phyloP scores from a whole-genome alignment of 352 stramenopile species.

The Elongisporangium anandrum region DNA sequence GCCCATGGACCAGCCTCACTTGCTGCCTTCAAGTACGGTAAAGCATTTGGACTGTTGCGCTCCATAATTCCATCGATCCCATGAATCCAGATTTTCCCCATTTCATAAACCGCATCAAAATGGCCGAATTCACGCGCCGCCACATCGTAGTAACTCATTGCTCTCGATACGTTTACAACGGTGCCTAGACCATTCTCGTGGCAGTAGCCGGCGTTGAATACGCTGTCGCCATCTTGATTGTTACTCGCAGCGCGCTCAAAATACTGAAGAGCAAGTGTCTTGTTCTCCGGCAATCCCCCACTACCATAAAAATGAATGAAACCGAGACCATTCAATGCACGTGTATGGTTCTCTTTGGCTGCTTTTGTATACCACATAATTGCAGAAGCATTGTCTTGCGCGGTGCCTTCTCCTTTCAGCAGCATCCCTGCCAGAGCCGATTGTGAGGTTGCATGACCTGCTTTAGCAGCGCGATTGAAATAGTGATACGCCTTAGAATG shows the following conservation, averaged over 20 bases:
- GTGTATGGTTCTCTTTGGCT: slow-evolving; percentile 58
- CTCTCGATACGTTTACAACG: slow-evolving; percentile 38
- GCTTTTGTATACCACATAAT: slow-evolving; percentile 79
- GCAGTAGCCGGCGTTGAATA: slow-evolving; percentile 89
- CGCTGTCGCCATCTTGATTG: slow-evolving; percentile 78
- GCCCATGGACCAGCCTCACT: slow-evolving; percentile 65
- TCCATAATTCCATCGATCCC: slow-evolving; percentile 21
- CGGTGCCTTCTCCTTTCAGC: slow-evolving; percentile 78
- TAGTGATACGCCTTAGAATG: slow-evolving; percentile 69
- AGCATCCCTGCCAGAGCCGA: slow-evolving; percentile 83
- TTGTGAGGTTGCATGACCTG: slow-evolving; percentile 49
- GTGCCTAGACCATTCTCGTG: slow-evolving; percentile 63
- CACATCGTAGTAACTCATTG: slow-evolving; percentile 53
- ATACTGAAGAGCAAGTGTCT: slow-evolving; percentile 66
- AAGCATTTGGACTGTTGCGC: slow-evolving; percentile 18
- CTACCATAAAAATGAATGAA: slow-evolving; percentile 88
- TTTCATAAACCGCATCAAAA: slow-evolving; percentile 77
- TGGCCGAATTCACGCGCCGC: slow-evolving; percentile 76
- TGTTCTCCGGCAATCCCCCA: slow-evolving; percentile 63
- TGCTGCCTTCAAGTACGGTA: slow-evolving; percentile 56
- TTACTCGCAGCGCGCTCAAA: slow-evolving; percentile 82
- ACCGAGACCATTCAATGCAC: slow-evolving; percentile 85
- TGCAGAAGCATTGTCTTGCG: slow-evolving; percentile 65
- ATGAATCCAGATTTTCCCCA: slow-evolving; percentile 54
- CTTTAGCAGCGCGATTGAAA: slow-evolving; percentile 61